Percentiles rank a stretch among this genome's conserved stretches.
Conservation (phyloP, 768 basidiomycete species). For the Boletus sensibilis region DNA sequence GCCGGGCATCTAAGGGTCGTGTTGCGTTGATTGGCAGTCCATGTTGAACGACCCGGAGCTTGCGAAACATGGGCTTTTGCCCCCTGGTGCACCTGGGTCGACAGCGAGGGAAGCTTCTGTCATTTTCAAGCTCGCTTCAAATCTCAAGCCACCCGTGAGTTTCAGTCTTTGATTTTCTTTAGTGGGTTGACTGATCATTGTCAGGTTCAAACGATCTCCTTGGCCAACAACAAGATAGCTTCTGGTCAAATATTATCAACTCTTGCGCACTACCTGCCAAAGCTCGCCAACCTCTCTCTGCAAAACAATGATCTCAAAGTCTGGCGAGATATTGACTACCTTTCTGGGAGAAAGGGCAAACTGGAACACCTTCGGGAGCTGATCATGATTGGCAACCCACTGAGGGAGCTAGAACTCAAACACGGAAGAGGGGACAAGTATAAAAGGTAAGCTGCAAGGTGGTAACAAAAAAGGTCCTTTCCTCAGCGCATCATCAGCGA, state of each 20-base stretch:
- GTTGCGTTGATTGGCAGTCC: constrained; percentile 44
- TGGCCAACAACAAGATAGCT: constrained; percentile 75
- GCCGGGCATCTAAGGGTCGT: background rate
- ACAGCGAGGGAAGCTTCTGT: constrained; percentile 69
- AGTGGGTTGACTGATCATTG: background rate
- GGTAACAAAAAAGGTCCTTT: background rate
- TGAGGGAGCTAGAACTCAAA: constrained; percentile 60
- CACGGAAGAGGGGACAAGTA: constrained; percentile 61
- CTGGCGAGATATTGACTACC: constrained; percentile 68
- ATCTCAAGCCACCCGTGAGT: constrained; percentile 71
- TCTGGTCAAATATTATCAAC: constrained; percentile 57
- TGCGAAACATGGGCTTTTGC: constrained; percentile 63
- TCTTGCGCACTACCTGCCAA: constrained; percentile 73
- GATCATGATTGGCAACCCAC: constrained; percentile 72
- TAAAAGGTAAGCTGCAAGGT: constrained; percentile 51
- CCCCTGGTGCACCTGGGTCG: constrained; percentile 69
- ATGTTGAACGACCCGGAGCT: constrained; percentile 78
- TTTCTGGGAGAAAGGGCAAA: constrained; percentile 58
- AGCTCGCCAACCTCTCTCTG: constrained; percentile 74
- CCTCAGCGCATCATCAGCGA: constrained; percentile 50
- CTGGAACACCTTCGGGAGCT: constrained; percentile 67
- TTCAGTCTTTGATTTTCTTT: background rate
- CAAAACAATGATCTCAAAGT: constrained; percentile 71
- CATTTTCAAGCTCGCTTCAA: constrained; percentile 83
- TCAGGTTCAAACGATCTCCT: constrained; percentile 77